Evolutionary conservation across 2,329 filamentous ascomycete species (phyloP).

Genomic region (Cladosporium sp.): DNA sequence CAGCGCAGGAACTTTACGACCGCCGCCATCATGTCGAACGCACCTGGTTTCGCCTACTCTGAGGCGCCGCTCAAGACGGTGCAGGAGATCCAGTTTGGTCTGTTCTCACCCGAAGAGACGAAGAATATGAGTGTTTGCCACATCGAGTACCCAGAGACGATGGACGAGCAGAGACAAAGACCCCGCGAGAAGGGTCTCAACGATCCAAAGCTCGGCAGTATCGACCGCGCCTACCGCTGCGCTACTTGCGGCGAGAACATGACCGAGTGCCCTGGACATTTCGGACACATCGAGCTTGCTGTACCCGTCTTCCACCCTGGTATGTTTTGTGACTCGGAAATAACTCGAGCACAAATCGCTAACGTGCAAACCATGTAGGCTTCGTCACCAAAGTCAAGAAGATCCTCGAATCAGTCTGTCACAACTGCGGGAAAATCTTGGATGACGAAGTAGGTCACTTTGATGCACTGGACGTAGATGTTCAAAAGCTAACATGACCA

Average conservation of each 20-base stretch:
- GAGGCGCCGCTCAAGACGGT: constrained; percentile 95
- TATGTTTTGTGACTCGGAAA: constrained; percentile 31
- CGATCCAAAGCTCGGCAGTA: constrained; percentile 91
- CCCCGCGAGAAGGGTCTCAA: constrained; percentile 90
- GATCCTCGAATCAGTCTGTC: constrained; percentile 96
- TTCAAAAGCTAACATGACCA: constrained; percentile 41
- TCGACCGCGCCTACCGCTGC: constrained; percentile 93
- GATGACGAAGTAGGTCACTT: constrained; percentile 92
- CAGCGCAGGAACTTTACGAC: constrained; percentile 14
- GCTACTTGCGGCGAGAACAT: constrained; percentile 95
- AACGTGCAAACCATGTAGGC: constrained; percentile 50
- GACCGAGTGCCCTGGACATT: constrained; percentile 94
- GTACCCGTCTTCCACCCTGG: constrained; percentile 89
- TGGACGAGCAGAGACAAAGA: constrained; percentile 91
- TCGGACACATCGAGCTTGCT: constrained; percentile 96
- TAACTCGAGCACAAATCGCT: constrained; percentile 4
- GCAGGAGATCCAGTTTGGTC: constrained; percentile 97
- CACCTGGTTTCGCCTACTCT: constrained; percentile 79
- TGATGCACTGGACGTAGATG: constrained; percentile 16
- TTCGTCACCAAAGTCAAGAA: constrained; percentile 99
- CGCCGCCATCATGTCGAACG: constrained; percentile 76
- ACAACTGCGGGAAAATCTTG: constrained; percentile 97
- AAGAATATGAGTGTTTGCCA: constrained; percentile 97
- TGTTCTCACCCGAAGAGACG: constrained; percentile 96
- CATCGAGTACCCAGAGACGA: constrained; percentile 97